Evolutionary conservation across 345 rosid species (phyloP), one percentile per base, ranked within the genome.

Genomic region (Conringia planisiliqua): DNA sequence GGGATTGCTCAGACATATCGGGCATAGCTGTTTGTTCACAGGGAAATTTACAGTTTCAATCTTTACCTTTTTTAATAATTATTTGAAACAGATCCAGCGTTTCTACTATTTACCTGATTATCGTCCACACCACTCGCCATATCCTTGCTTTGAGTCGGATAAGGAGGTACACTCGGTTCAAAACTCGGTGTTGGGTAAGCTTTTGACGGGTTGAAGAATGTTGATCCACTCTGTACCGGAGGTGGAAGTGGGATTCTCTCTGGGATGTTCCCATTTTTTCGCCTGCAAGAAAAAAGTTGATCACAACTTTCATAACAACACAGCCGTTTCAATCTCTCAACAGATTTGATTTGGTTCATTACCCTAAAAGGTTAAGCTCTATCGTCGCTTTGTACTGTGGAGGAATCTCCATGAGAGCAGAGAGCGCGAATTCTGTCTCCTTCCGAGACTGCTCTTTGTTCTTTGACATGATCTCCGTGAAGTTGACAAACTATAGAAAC

Each of bases 341-440:
- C 32, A 14, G 16, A 39, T 67, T 64, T 33, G 14, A n/a, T 17
- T 51, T 66, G 35, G 43, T 7, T 8, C 27, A 55, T 10, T 84
- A 92, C 99, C 99, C 99, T 66, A 96, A 69, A 39, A 96, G 70
- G 59, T 82, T 85, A 72, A 88, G 91, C 78, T 96, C 99, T 42
- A 89, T 79, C 1, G 97, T 89, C 38, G 99, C 99, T 78, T 88
- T 92, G 74, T 95, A 92, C 79, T 95, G 98, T 68, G 88, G 69
- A 54, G 99, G 99, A 68, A 96, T 84, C 68, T 96, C 98, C 99
- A 96, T 96, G 82, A 96, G 84, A 39, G 99, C 88, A 64, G 98
- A 66, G 14, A 96, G 91, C 18, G 99, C 94, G 60, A 92, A 96
- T 59, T 92, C 95, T 17, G 93, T 82, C 83, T 96, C 99, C 83